Conservation (phyloP, 2,329 filamentous ascomycete genomes). For the Madurella fahalii region DNA sequence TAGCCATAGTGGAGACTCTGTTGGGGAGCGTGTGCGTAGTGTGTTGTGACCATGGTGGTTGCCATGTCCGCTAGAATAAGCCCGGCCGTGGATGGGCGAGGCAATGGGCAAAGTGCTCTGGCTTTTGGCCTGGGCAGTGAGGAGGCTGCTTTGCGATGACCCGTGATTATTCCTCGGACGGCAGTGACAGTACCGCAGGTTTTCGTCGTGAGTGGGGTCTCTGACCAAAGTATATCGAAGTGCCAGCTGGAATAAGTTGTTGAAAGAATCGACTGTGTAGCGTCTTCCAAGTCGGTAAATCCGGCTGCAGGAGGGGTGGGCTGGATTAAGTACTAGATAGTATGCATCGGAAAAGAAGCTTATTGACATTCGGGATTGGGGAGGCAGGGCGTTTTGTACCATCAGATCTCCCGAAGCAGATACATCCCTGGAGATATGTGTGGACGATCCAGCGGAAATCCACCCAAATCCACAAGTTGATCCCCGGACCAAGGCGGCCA, state of each 20-base stretch:
- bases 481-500: constrained; percentile 41
- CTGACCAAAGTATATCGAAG: constrained; percentile 31
- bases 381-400: constrained; percentile 29
- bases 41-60: constrained; percentile 39
- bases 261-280: constrained; percentile 13
- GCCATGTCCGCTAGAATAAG: constrained; percentile 36
- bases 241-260: constrained; percentile 32
- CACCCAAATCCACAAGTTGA: constrained; percentile 37
- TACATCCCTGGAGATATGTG: constrained; percentile 30
- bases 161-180: background rate
- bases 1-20: constrained; percentile 48
- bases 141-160: constrained; percentile 12
- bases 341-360: constrained; percentile 41
- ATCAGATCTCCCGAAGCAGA: constrained; percentile 45
- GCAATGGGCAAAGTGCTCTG: constrained; percentile 6
- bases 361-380: constrained; percentile 36
- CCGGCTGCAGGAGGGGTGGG: constrained; percentile 32
- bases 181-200: constrained; percentile 15
- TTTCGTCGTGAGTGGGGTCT: background rate
- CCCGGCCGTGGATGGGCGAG: constrained; percentile 2
- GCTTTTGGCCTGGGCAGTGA: constrained; percentile 7
- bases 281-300: constrained; percentile 22
- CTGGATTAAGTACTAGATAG: constrained; percentile 36
- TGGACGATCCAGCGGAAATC: constrained; percentile 51
- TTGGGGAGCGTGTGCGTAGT: constrained; percentile 45